Base-by-base conservation (phyloP, 2,329 filamentous ascomycete genomes). In the Trichoderma sp. region DNA sequence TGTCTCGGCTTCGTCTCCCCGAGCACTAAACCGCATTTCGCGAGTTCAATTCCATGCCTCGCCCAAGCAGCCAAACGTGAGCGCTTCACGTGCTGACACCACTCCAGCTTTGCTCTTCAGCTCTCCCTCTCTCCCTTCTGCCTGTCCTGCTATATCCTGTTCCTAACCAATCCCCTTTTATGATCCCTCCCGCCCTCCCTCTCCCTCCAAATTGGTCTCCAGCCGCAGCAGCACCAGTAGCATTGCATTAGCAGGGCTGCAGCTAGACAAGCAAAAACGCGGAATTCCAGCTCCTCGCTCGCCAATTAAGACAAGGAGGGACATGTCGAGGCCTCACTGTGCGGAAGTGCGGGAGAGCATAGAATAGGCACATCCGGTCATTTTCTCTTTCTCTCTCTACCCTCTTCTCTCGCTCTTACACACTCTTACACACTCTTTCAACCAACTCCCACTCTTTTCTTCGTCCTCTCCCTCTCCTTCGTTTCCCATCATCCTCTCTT, bases 71-170 rank as follows among this genome's bases (percentile, higher is more conserved):
- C 64, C 55, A 62, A n/a, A 36, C 62, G 32, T 34, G 30, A 36
- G 23, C 26, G 62, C 64, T 66, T 72, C 71, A 72, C 67, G 71
- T 72, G 71, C 71, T 61, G 71, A 39, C 67, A 43, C 70, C 62
- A 57, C 30, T 47, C 64, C 20, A 61, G 61, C 50, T 62, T 13
- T 9, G 34, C 20, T 50, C 43, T 50, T 50, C 43, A 50, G 43
- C 43, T 23, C 53, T 62, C n/a, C 28, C 17, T 26, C 43, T 55
- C 53, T 50, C n/a, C 28, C 17, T 26, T 55, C 55, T 32, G 26
- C 26, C 26, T 28, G 26, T 28, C 26, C 26, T 28, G 28, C 58
- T 30, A 43, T 23, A 30, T 39, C 23, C 66, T 53, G 6, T 34
- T 20, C 32, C n/a, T 7, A 17, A 50, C 20, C 30, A 12, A 32